Percentiles rank a stretch among this genome's conserved stretches.
Conservation (phyloP, 2,329 filamentous ascomycete genomes). For the Pyricularia sp. region DNA sequence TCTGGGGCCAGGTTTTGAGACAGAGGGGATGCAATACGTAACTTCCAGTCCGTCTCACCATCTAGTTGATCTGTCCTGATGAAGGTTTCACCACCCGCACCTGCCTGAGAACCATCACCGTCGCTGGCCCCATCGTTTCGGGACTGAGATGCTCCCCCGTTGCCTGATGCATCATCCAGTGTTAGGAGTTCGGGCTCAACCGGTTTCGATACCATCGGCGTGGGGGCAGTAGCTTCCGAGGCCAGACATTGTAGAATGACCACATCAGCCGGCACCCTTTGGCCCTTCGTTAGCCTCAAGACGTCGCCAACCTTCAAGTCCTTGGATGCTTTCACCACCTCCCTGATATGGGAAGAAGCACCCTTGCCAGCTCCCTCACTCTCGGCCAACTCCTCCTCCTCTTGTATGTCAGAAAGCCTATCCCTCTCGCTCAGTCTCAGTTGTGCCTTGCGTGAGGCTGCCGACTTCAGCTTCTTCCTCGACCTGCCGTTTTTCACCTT, state of each 20-base stretch:
- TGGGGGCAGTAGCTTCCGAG: slow-evolving; percentile 15
- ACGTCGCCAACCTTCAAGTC: slow-evolving; percentile 92
- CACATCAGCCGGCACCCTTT: slow-evolving; percentile 87
- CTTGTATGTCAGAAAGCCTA: slow-evolving; percentile 51
- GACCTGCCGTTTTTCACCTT: slow-evolving; percentile 19
- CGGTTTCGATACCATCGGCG: slow-evolving; percentile 17
- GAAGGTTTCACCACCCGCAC: slow-evolving; percentile 72
- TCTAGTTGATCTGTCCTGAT: slow-evolving; percentile 96
- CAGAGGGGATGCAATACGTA: slow-evolving; percentile 73
- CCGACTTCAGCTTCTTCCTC: slow-evolving; percentile 34
- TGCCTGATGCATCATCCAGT: slow-evolving; percentile 18
- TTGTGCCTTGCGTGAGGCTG: slow-evolving; percentile 17
- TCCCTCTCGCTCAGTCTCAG: slow-evolving; percentile 22
- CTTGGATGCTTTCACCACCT: slow-evolving; percentile 67
- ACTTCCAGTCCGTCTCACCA: slow-evolving; percentile 97
- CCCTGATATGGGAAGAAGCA: slow-evolving; percentile 41
- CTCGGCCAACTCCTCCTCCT: slow-evolving; percentile 49
- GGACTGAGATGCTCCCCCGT: slow-evolving; percentile 15
- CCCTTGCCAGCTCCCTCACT: slow-evolving; percentile 21
- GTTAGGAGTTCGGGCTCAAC: slow-evolving; percentile 25
- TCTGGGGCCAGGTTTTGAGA: slow-evolving; percentile 64
- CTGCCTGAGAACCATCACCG: slow-evolving; percentile 12
- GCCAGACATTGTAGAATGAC: slow-evolving; percentile 68
- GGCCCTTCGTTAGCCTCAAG: slow-evolving; percentile 82
- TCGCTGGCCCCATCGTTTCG: slow-evolving; percentile 15